Conservation (phyloP, 2,329 filamentous ascomycete species). For the Aspergillus novoparasiticus region DNA sequence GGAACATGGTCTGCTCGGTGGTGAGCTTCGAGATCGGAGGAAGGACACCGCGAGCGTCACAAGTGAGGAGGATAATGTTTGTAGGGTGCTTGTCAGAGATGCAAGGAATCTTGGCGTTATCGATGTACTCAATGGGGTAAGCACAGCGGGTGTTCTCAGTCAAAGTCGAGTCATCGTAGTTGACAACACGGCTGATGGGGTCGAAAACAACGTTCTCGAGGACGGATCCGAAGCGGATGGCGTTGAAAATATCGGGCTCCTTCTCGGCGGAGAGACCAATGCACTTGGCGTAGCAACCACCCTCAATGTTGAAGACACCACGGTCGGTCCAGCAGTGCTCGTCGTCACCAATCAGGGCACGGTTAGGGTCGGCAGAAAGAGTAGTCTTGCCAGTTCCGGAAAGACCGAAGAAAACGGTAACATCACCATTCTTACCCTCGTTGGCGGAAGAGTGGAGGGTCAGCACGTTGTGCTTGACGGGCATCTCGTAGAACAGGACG, state of each 20-base stretch:
- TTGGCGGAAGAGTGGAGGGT: conserved; percentile 99
- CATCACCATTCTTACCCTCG: conserved; percentile 90
- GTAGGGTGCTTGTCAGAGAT: conserved; percentile 81
- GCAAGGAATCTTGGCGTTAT: conserved; percentile 98
- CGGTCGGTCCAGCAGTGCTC: conserved; percentile 99
- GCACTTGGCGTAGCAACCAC: conserved; percentile 98
- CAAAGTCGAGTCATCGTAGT: conserved; percentile 93
- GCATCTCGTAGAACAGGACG: conserved; percentile 99
- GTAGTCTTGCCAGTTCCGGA: conserved; percentile 99
- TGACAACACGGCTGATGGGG: conserved; percentile 81
- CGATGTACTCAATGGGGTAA: conserved; percentile 98
- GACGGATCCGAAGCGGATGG: conserved; percentile 95
- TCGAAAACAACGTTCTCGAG: conserved; percentile 99
- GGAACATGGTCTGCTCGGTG: conserved; percentile 97
- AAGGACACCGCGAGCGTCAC: conserved; percentile 94
- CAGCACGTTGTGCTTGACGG: conserved; percentile 98
- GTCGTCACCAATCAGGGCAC: conserved; percentile 93
- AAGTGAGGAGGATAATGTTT: conserved; percentile 98
- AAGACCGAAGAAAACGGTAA: conserved; percentile 98
- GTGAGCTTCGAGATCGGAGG: conserved; percentile 97
- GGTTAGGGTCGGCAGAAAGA: conserved; percentile 93
- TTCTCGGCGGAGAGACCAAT: conserved; percentile 97
- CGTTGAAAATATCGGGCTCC: conserved; percentile 96
- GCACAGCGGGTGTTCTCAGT: conserved; percentile 99
- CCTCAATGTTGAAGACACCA: conserved; percentile 99